A percentile compares a stretch with the other conserved stretches of the same genome.
Conservation (phyloP, 805 yeast genomes). For the Lachancea lanzarotensis region DNA sequence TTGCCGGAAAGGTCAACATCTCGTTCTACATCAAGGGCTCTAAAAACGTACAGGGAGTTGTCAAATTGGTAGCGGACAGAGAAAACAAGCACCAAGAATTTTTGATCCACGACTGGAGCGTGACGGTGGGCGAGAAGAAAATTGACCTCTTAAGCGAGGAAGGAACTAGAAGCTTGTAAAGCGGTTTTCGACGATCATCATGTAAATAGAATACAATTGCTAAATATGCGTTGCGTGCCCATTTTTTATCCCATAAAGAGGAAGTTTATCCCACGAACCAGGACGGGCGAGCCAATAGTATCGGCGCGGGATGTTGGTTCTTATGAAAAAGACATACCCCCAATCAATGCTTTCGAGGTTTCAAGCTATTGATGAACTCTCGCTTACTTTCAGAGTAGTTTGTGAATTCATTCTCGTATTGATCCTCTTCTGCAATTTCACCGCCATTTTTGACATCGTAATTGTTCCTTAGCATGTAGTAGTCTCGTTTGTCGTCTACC, state of each 20-base stretch:
- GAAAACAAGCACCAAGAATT: conserved; percentile 52
- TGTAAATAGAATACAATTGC: conserved; percentile 5
- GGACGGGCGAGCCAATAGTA: too few species aligned
- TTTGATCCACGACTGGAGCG: conserved; percentile 55
- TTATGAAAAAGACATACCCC: too few species aligned
- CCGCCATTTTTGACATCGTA: conserved; percentile 26
- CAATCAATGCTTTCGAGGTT: conserved; percentile 30
- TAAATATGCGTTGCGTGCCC: not conserved
- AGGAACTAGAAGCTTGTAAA: conserved; percentile 19
- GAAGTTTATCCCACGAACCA: not conserved
- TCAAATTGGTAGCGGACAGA: conserved; percentile 65
- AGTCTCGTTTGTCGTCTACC: conserved; percentile 10
- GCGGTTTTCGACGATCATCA: not conserved
- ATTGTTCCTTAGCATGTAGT: conserved; percentile 31
- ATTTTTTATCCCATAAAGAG: not conserved
- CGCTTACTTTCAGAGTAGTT: conserved; percentile 40
- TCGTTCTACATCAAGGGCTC: conserved; percentile 65
- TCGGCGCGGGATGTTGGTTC: too few species aligned
- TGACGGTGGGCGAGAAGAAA: conserved; percentile 42
- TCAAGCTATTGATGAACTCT: conserved; percentile 36
- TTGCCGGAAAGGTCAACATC: conserved; percentile 73
- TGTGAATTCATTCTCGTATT: conserved; percentile 41
- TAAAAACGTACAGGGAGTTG: conserved; percentile 45
- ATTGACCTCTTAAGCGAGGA: conserved; percentile 47
- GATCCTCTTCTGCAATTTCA: conserved; percentile 39